Evolutionary conservation across 768 basidiomycete genomes (phyloP).

Genomic region (Panus rudis): DNA sequence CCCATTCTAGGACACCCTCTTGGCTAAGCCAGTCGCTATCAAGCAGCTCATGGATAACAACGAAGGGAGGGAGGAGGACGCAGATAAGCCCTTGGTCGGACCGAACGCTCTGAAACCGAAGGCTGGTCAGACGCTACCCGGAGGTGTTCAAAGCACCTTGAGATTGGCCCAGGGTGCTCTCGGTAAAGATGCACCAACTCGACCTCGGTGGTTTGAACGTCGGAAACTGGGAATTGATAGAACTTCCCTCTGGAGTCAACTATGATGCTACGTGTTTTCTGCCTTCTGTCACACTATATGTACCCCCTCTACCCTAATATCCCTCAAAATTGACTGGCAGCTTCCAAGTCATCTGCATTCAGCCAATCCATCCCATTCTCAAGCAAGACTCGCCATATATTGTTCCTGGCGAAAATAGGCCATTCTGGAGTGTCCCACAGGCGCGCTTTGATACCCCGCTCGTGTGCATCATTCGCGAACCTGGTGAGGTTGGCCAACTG

Average conservation of each 20-base stretch:
- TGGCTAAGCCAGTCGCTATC: constrained; percentile 57
- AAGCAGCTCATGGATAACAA: constrained; percentile 32
- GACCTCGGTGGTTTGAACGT: constrained; percentile 18
- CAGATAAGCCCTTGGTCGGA: constrained; percentile 6
- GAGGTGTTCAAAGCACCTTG: constrained; percentile 50
- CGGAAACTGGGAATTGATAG: constrained; percentile 25
- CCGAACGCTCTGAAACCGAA: constrained; percentile 14
- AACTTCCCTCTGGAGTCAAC: constrained; percentile 16
- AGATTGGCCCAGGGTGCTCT: constrained; percentile 46
- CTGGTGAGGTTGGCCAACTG: constrained; percentile 32
- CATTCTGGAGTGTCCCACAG: constrained; percentile 50
- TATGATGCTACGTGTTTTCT: constrained; percentile 12
- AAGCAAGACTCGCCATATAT: constrained; percentile 37
- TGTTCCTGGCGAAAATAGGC: constrained; percentile 37
- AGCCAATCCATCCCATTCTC: constrained; percentile 43
- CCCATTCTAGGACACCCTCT: constrained; percentile 48
- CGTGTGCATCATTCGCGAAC: constrained; percentile 38
- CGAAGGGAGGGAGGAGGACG: constrained; percentile 26
- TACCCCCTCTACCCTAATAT: constrained; percentile 3
- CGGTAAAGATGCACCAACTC: constrained; percentile 14
- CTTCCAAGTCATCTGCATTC: constrained; percentile 41
- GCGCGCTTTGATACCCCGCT: constrained; percentile 36
- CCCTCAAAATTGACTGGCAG: constrained; percentile 6
- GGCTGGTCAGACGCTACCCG: constrained; percentile 53
- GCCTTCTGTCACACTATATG: constrained; percentile 2